Base-by-base conservation (phyloP, 2,329 filamentous ascomycete genomes). In the Rhytidhysteron rufulum region DNA sequence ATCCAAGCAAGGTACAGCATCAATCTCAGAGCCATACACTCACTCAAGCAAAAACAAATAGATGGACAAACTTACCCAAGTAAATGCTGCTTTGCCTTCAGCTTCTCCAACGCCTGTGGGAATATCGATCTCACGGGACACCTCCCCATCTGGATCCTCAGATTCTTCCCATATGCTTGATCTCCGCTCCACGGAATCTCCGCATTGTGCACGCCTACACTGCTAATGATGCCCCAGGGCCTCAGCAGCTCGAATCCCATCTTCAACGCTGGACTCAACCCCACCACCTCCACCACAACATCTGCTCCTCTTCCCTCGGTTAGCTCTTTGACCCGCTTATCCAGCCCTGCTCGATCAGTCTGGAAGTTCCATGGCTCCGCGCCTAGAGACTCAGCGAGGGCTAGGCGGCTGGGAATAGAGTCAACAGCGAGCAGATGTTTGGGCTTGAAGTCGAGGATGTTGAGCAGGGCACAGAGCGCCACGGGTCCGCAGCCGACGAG, bases 231-330 rank as follows among this genome's bases (percentile, higher is more conserved):
- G 0, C 72, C 72, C 69, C 69, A 75, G 0, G 72, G 72, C 36
- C 72, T 56, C 36, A 75, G 58, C 41, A 75, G 57, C 42, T 75
- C 71, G 40, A 68, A 75, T 3, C 66, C 66, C 55, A 75, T 62
- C 45, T 68, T 61, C 43, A 73, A 61, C 9, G 72, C 72, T 24
- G 71, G 67, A 29, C 66, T 67, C 37, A 74, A 58, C 5, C 72
- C 73, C 4, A 75, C 72, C 4, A 70, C 68, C 49, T 75, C 72
- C 34, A 95, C 82, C 2, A 93, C 82, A 15, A 87, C 81, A 66
- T 96, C 90, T 11, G 89, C 89, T 5, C 90, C 90, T 29, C 90
- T 75, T 6, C 88, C 88, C 13, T 85, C 75, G 0, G 88, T 93
- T 34, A 83, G 77, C 51, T 86, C 84, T 57, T 81, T 81, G 39